Base-by-base conservation (phyloP, 2,329 filamentous ascomycete genomes). In the Decorospora gaudefroyi region DNA sequence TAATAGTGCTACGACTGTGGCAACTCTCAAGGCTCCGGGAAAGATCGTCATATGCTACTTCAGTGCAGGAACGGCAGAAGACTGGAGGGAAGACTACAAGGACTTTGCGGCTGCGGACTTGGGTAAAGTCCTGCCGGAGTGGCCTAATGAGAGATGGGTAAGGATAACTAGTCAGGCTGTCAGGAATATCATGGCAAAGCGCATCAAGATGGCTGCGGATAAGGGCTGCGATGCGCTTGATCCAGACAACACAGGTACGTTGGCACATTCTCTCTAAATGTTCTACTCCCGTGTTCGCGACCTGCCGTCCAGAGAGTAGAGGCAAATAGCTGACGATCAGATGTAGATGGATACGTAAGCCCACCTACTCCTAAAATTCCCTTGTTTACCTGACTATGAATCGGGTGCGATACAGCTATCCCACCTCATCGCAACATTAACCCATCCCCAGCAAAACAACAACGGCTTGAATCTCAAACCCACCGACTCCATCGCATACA, bases 191-290 rank as follows among this genome's bases (percentile, higher is more conserved):
- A 67, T 67, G 62, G 45, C 55, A 17, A 62, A 58, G 42, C 49
- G 64, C 17, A 64, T 67, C 29, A 60, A 60, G 34, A 13, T 64
- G 7, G 63, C 61, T 21, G 53, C 55, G 1, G 55, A 62, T 11
- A 66, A 66, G 35, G 63, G 63, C 5, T 67, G 62, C 30, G 61
- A 67, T 52, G 64, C 60, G 9, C 59, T 67, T 28, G 63, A 67
- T 47, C 63, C 64, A 18, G 64, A 67, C 29, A 67, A 67, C 28
- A 58, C 57, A 40, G 62, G 60, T 62, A 53, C 10, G 55, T 40
- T 4, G n/a, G n/a, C n/a, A n/a, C n/a, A n/a, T n/a, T n/a, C n/a
- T n/a, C n/a, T n/a, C n/a, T n/a, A n/a, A n/a, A n/a, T n/a, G n/a
- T n/a, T n/a, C n/a, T n/a, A n/a, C n/a, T n/a, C n/a, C n/a, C n/a